Evolutionary conservation across 2,329 filamentous ascomycete species (phyloP), one percentile per base, ranked within the genome.

Genomic region (Eutypella sp.): DNA sequence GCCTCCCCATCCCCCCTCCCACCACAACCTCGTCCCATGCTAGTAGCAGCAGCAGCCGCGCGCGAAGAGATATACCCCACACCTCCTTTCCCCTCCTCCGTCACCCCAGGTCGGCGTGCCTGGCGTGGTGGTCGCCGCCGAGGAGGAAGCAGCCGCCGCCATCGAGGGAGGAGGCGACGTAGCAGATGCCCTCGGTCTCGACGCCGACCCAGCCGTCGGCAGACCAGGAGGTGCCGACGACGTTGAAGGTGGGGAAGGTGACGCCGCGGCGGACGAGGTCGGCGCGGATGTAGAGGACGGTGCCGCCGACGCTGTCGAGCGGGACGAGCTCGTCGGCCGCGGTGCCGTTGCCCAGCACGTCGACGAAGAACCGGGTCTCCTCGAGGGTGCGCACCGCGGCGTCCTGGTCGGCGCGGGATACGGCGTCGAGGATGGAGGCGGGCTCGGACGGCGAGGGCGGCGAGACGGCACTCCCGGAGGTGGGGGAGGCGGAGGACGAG

Each of bases 181-280:
- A 68, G 50, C 64, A 67, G 16, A 68, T 48, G 1, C 66, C 65
- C 43, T 68, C 65, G 3, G 64, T 63, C 52, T 67, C 65, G 19
- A 67, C 57, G 2, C 65, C 66, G 15, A 62, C 58, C 56, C 57
- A 63, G 5, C 65, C 66, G 5, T 63, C 55, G 29, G 57, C 57
- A 9, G 54, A 52, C 64, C 63, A 67, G 2, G 59, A 61, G 7
- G 64, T 62, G n/a, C 65, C 64, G 10, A 65, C 57, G 7, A 65
- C 53, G 37, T 63, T 60, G 27, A 54, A 61, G 9, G 59, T 56
- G 5, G 66, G 64, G 42, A 67, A 67, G 4, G 50, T 53, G 20
- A 67, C 49, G 3, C 65, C 65, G 36, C 63, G 59, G 6, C 61
- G 50, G 10, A 68, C 48, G 4, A 67, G 45, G 4, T 53, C 49